A percentile compares a stretch with the other conserved stretches of the same genome.
These are phyloP conservation scores for Cylindrotheca closterium DNA, from an alignment of 108 stramenopile species.

Conservation along the genomic window DNA sequence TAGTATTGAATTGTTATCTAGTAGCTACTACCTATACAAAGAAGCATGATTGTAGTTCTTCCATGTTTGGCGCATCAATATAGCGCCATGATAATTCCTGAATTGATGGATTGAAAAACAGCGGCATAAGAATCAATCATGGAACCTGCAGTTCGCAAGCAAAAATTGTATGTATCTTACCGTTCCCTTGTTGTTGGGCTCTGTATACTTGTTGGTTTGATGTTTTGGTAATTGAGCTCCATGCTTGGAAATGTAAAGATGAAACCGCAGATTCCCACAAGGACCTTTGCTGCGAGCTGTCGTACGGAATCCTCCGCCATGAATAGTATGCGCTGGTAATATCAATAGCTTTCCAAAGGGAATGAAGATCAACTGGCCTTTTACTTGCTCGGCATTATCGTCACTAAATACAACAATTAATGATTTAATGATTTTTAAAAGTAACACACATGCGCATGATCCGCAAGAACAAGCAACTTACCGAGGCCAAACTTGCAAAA, in stretches of 20 bases:
- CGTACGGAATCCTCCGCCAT: constrained; percentile 70
- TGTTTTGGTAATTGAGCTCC: constrained; percentile 10
- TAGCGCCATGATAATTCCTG: constrained; percentile 4
- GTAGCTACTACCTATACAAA: too few species aligned
- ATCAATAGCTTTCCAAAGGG: constrained; percentile 60
- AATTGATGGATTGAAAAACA: background rate
- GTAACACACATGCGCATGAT: too few species aligned
- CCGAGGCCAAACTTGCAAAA: constrained; percentile 54
- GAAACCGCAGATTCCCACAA: constrained; percentile 54
- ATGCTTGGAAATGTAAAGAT: constrained; percentile 45
- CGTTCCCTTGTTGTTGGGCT: constrained; percentile 20
- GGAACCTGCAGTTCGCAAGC: too few species aligned
- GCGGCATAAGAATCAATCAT: background rate
- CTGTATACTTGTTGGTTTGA: constrained; percentile 44
- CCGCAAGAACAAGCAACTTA: too few species aligned
- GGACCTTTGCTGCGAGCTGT: background rate
- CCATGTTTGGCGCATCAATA: constrained; percentile 4
- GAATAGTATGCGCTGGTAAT: constrained; percentile 56
- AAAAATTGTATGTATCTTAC: too few species aligned
- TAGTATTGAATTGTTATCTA: too few species aligned
- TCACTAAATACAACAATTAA: background rate
- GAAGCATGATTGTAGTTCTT: too few species aligned
- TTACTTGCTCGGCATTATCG: background rate
- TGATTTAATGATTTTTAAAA: too few species aligned
- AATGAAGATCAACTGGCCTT: constrained; percentile 52